Conservation (phyloP, 495 filamentous ascomycete genomes). For the Aspergillus biplanus region DNA sequence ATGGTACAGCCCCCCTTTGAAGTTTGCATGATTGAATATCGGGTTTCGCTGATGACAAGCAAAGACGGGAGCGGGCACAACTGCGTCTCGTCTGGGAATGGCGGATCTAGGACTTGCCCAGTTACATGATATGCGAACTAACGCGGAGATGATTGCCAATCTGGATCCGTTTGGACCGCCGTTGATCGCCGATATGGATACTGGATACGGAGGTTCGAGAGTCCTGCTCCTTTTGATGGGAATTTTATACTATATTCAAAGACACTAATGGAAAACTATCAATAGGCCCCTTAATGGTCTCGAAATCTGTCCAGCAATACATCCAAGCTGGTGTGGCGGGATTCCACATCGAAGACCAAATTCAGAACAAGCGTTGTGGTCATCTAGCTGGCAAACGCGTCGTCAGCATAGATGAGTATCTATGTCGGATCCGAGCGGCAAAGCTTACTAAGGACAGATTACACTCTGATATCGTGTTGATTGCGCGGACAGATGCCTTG, state of each 20-base stretch:
- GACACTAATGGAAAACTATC: too few species aligned
- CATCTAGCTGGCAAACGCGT: constrained; percentile 65
- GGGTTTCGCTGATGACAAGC: background rate
- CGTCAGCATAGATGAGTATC: constrained; percentile 54
- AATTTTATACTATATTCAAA: background rate
- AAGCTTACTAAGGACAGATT: constrained; percentile 51
- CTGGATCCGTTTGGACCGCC: constrained; percentile 60
- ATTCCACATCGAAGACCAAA: constrained; percentile 75
- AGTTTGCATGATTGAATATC: background rate
- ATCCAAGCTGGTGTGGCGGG: constrained; percentile 69
- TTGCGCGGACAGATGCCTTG: constrained; percentile 71
- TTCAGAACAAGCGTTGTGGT: constrained; percentile 67
- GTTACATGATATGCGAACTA: constrained; percentile 66
- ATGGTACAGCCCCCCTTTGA: constrained; percentile 53
- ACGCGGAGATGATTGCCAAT: constrained; percentile 68
- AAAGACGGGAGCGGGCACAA: constrained; percentile 71
- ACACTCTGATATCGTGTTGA: constrained; percentile 64
- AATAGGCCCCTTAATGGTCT: constrained; percentile 62
- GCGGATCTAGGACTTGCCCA: constrained; percentile 69
- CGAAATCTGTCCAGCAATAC: constrained; percentile 66
- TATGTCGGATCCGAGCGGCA: constrained; percentile 59
- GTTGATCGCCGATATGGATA: constrained; percentile 74
- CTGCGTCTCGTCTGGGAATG: constrained; percentile 63
- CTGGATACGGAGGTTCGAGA: constrained; percentile 60
- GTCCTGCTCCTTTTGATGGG: background rate